These are phyloP conservation scores for Nyssa sinensis DNA, from an alignment of 148 eudicot species.

Conservation along the genomic window DNA sequence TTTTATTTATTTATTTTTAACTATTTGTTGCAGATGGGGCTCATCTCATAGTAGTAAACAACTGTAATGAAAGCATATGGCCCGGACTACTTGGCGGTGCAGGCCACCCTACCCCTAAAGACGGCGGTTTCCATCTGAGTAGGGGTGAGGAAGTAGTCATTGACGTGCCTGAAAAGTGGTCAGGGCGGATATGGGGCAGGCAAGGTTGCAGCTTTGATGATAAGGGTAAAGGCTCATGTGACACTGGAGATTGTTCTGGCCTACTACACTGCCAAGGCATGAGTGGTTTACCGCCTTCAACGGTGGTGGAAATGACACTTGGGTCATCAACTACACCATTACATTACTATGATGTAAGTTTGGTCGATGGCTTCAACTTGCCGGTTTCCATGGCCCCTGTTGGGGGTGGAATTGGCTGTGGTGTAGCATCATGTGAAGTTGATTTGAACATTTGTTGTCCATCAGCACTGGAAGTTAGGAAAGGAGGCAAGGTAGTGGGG, in stretches of 20 bases:
- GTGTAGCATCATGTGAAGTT: conserved; percentile 65
- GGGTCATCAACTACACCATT: conserved; percentile 71
- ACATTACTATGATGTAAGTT: conserved; percentile 86
- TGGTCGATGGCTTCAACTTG: conserved; percentile 89
- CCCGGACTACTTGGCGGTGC: conserved; percentile 78
- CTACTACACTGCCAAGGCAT: conserved; percentile 60
- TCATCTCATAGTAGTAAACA: conserved; percentile 87
- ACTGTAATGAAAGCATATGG: conserved; percentile 76
- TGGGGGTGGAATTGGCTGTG: conserved; percentile 77
- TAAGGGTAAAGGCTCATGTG: conserved; percentile 63
- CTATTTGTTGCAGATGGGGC: conserved; percentile 49
- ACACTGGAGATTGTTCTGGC: conserved; percentile 74
- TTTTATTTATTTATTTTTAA: background rate
- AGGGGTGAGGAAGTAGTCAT: conserved; percentile 69
- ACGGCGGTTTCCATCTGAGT: conserved; percentile 73
- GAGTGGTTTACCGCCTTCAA: conserved; percentile 79
- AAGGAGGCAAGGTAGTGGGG: conserved; percentile 58
- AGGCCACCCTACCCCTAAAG: conserved; percentile 57
- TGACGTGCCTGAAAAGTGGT: conserved; percentile 76
- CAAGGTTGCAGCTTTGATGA: conserved; percentile 68
- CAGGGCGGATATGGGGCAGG: conserved; percentile 90
- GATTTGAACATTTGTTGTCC: conserved; percentile 81
- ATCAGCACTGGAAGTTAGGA: conserved; percentile 61
- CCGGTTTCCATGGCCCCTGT: conserved; percentile 79
- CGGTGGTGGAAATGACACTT: conserved; percentile 85